Percentiles rank a stretch among this genome's conserved stretches.
Conservation (phyloP, 2,329 filamentous ascomycete species). For the Aspergillus brunneoviolaceus region DNA sequence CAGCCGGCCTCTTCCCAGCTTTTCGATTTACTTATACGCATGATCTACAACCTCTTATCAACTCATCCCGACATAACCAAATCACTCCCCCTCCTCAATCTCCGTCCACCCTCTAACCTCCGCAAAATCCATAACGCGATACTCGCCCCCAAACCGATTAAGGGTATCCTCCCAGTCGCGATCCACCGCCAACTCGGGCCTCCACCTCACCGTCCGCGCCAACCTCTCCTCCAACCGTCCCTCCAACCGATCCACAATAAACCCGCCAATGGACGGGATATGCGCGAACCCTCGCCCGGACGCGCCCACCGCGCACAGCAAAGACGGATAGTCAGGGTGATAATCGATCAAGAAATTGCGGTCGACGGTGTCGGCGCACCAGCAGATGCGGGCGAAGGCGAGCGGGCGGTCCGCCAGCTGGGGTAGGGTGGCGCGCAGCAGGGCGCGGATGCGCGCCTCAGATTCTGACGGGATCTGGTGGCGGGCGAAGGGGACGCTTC, state of each 20-base stretch:
- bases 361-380: slow-evolving; percentile 58
- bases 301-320: slow-evolving; percentile 43
- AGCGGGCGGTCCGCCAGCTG: slow-evolving; percentile 52
- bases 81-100: background rate
- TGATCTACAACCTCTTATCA: too few species aligned
- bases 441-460: slow-evolving; percentile 47
- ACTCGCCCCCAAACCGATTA: slow-evolving; percentile 49
- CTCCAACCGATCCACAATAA: slow-evolving; percentile 51
- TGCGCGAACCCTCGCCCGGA: slow-evolving; percentile 39
- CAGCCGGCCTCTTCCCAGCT: too few species aligned
- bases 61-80: too few species aligned
- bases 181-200: slow-evolving; percentile 49
- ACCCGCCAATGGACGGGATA: slow-evolving; percentile 50
- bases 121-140: slow-evolving; percentile 50
- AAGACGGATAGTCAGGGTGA: slow-evolving; percentile 46
- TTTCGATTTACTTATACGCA: too few species aligned
- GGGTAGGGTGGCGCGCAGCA: slow-evolving; percentile 55
- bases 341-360: slow-evolving; percentile 53
- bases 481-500: slow-evolving; percentile 44
- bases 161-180: slow-evolving; percentile 50
- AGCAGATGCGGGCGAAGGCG: slow-evolving; percentile 55
- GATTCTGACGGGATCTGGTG: slow-evolving; percentile 48
- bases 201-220: slow-evolving; percentile 48
- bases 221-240: slow-evolving; percentile 43
- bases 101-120: slow-evolving; percentile 46